Percentiles rank a stretch among this genome's conserved stretches.
Evolutionary conservation across 164 flowering plant species (phyloP).

Genomic region (Cinnamomum chago): DNA sequence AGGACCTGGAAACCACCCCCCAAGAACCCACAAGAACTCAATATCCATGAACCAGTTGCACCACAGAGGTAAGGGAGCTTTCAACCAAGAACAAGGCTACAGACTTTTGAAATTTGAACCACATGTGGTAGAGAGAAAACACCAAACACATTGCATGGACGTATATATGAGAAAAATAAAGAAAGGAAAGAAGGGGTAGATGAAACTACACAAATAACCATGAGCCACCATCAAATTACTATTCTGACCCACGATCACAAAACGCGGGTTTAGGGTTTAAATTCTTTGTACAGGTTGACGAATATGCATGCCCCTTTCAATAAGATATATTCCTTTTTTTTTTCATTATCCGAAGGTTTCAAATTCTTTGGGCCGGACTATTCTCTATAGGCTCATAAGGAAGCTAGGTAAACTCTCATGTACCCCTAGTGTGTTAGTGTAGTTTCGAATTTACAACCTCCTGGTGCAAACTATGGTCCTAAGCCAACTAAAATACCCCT

Average conservation of each 20-base stretch:
- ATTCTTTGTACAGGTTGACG: background rate
- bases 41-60: constrained; percentile 73
- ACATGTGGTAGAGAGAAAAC: constrained; percentile 29
- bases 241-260: background rate
- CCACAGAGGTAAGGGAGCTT: constrained; percentile 27
- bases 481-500: too few species aligned
- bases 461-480: too few species aligned
- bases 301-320: background rate
- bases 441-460: too few species aligned
- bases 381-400: fast-evolving
- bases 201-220: background rate
- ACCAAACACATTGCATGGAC: constrained; percentile 18
- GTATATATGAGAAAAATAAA: constrained; percentile 20
- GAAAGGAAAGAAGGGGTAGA: background rate
- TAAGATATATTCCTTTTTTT: too few species aligned
- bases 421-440: too few species aligned
- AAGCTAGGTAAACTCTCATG: too few species aligned
- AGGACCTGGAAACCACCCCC: constrained; percentile 53
- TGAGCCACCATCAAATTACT: background rate
- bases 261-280: background rate
- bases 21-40: constrained; percentile 68
- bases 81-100: constrained; percentile 31
- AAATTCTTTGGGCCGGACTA: too few species aligned
- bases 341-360: too few species aligned
- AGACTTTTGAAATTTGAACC: constrained; percentile 36